Conservation (phyloP, 2,329 filamentous ascomycete genomes). For the Trichoderma lentiforme region DNA sequence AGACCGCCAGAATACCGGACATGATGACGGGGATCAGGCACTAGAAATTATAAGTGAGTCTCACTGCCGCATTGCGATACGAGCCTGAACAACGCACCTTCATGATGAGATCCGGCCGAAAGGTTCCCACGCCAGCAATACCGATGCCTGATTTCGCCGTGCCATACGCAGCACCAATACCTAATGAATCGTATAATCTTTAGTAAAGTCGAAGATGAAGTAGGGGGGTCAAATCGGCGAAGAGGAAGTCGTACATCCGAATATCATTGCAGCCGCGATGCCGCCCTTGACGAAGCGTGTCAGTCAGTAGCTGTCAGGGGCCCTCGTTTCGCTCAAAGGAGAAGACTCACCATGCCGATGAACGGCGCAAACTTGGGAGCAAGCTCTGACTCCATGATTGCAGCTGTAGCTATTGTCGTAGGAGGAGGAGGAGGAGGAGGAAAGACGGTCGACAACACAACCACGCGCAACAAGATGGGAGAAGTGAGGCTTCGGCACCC, state of each 20-base stretch:
- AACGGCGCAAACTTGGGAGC: constrained; percentile 83
- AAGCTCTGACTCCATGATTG: constrained; percentile 56
- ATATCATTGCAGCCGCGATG: constrained; percentile 79
- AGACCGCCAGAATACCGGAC: constrained; percentile 98
- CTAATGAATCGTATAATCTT: constrained; percentile 32
- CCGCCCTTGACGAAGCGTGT: constrained; percentile 55
- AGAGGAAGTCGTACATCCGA: constrained; percentile 62
- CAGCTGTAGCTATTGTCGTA: constrained; percentile 24
- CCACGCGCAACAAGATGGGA: constrained; percentile 8
- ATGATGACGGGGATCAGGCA: constrained; percentile 89
- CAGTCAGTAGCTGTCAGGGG: constrained; percentile 23
- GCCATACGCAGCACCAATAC: constrained; percentile 75
- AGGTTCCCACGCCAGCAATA: constrained; percentile 81
- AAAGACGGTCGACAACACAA: neutral
- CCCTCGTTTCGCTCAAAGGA: constrained; percentile 14
- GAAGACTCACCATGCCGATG: constrained; percentile 72
- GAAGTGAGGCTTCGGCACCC: constrained; percentile 13
- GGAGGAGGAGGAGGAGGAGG: neutral
- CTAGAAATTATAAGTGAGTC: constrained; percentile 40
- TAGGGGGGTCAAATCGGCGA: constrained; percentile 11
- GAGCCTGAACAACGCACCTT: constrained; percentile 54
- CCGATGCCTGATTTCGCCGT: constrained; percentile 87
- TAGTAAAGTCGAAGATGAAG: constrained; percentile 11
- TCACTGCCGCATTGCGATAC: neutral
- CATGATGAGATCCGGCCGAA: constrained; percentile 85